Evolutionary conservation across 2,329 filamentous ascomycete genomes (phyloP), one percentile per base, ranked within the genome.

Genomic region (Albophoma yamanashiensis): DNA sequence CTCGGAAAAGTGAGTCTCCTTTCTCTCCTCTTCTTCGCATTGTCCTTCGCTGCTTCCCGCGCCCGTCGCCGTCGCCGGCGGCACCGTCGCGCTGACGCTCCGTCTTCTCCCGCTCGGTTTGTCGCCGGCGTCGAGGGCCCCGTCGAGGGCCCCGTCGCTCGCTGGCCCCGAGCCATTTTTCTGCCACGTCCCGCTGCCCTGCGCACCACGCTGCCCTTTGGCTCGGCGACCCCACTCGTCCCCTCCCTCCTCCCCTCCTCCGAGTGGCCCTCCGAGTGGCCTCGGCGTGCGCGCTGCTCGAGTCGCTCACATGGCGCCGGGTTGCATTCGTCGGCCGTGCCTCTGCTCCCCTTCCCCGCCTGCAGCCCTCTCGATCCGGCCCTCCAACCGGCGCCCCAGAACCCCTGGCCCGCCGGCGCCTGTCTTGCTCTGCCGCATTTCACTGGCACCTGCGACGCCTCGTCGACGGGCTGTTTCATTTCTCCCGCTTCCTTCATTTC

Each of bases 1-100:
- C 61, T 75, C 73, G 43, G 82, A 85, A 66, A 85, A 85, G 82
- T 85, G 75, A 74, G 82, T 81, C 47, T 57, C 59, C 60, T 31
- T 62, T 56, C 57, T 31, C 62, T 6, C n/a, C 14, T 40, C 17
- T 57, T 40, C 58, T 45, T 50, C 59, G 62, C 27, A 40, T 55
- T 58, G 40, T 43, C 43, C 42, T 57, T 40, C 36, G 57, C 57
- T 55, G 12, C 34, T 58, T 57, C 50, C 14, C 27, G 60, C 47
- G 58, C 47, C 56, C 50, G 50, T 9, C 27, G 50, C 50, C 50
- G 11, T 14, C 31, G 17, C 50, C 31, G 50, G 20, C 47, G 27
- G 50, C 31, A 34, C 20, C 50, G 50, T 53, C 31, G 47, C 1
- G 27, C 22, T n/a, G 27, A 17, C 27, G 50, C 50, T 53, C 50